Evolutionary conservation across 805 yeast species (phyloP).

Genomic region (Pichia exigua): DNA sequence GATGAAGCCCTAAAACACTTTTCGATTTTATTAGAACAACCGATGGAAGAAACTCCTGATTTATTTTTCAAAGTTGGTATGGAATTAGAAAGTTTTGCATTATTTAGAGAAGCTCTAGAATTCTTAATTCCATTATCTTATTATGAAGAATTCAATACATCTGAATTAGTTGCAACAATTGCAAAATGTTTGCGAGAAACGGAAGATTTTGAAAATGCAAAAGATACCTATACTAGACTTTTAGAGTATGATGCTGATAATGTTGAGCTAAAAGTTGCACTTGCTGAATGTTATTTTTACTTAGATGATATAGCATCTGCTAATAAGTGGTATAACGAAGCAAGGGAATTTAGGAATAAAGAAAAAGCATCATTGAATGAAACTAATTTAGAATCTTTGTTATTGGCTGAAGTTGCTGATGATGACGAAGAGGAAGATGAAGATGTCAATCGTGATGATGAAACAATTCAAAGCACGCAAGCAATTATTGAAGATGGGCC

Average conservation of each 20-base stretch:
- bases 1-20: constrained; percentile 73
- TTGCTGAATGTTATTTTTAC: constrained; percentile 76
- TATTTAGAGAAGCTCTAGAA: constrained; percentile 67
- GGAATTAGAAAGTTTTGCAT: constrained; percentile 59
- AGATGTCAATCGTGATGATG: constrained; percentile 15
- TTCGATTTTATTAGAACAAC: constrained; percentile 44
- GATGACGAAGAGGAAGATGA: constrained; percentile 15
- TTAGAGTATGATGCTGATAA: constrained; percentile 52
- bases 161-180: constrained; percentile 49
- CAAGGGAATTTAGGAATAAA: constrained; percentile 33
- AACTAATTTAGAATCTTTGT: constrained; percentile 12
- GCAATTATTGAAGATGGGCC: constrained; percentile 29
- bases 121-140: constrained; percentile 52
- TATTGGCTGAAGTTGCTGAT: constrained; percentile 12
- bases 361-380: constrained; percentile 24
- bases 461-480: constrained; percentile 17
- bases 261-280: constrained; percentile 63
- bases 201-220: constrained; percentile 61
- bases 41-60: constrained; percentile 57
- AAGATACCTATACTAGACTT: constrained; percentile 46
- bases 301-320: constrained; percentile 55
- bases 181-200: constrained; percentile 74
- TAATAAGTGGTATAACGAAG: constrained; percentile 45
- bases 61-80: constrained; percentile 70
- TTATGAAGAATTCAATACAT: constrained; percentile 42